These are phyloP conservation scores for Teratosphaeria destructans DNA, from an alignment of 2,329 filamentous ascomycete species.

Conservation along the genomic window DNA sequence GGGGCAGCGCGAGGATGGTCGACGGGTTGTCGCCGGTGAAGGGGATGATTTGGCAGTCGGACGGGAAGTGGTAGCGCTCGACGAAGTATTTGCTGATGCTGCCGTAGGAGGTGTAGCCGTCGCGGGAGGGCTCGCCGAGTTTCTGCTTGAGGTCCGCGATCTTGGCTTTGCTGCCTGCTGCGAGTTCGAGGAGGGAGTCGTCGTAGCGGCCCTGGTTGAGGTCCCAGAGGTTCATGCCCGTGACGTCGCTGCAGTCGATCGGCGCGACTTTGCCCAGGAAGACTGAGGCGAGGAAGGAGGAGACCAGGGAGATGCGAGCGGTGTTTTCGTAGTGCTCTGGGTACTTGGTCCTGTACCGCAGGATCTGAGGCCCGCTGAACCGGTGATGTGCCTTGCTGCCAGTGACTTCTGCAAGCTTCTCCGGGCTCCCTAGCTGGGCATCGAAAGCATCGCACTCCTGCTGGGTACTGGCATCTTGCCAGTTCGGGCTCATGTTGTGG, in stretches of 20 bases:
- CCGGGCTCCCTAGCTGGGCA: conserved; percentile 52
- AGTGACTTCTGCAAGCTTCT: conserved; percentile 65
- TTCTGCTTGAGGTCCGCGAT: conserved; percentile 60
- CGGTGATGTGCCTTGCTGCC: conserved; percentile 95
- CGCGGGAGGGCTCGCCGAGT: conserved; percentile 67
- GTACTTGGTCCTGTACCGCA: conserved; percentile 71
- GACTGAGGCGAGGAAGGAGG: conserved; percentile 85
- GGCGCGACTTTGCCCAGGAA: conserved; percentile 79
- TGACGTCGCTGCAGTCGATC: conserved; percentile 88
- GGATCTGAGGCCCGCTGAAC: conserved; percentile 95
- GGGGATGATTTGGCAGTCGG: conserved; percentile 65
- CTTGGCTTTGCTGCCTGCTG: conserved; percentile 53
- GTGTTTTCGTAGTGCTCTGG: conserved; percentile 74
- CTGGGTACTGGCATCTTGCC: conserved; percentile 96
- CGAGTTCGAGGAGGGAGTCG: conserved; percentile 62
- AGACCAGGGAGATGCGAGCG: conserved; percentile 80
- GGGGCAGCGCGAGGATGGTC: conserved; percentile 82
- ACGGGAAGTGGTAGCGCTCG: conserved; percentile 63
- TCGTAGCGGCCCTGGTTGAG: conserved; percentile 65
- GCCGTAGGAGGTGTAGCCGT: conserved; percentile 73
- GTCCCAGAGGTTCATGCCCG: conserved; percentile 95
- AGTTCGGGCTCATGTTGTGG: conserved; percentile 84
- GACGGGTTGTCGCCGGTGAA: conserved; percentile 95
- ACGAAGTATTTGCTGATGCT: conserved; percentile 69
- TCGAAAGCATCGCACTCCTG: conserved; percentile 85